Evolutionary conservation across 1,139 yeast genomes (phyloP), one percentile per base, ranked within the genome.

Genomic region (Citeromyces hawaiiensis): DNA sequence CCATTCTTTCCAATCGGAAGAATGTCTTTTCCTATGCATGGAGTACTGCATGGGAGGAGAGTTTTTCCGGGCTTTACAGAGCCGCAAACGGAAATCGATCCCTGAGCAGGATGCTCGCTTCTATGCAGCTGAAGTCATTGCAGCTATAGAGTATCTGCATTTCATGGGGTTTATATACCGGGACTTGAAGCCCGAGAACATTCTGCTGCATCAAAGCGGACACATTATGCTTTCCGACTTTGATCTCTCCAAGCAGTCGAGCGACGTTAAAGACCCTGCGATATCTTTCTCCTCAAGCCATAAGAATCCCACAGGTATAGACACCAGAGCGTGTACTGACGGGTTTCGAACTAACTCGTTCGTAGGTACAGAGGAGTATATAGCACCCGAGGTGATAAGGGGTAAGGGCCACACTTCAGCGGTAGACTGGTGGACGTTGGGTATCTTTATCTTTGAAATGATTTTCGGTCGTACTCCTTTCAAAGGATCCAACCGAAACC

Each of bases 1-100:
- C 55, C 98, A 93, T 59, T 87, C 96, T 0, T 93, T 93, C 63
- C 98, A 93, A 59, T 82, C 94, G 10, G 93, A 85, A 42, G 96
- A 88, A 48, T 78, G 83, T 54, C 62, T 93, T n/a, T 93, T 88
- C 53, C 70, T 93, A 39, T 93, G 98, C 56, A 88, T 93, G 96
- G 99, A 93, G 58, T 93, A 91, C 53, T 93, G 98, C 56, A 87
- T 91, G 93, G 99, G 99, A 16, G 98, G 99, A 38, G 99, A 93
- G 60, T 93, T 93, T 55, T 93, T 93, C 66, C 67, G 98, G 44
- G 98, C 98, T 0, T 63, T 93, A 40, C 98, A 93, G 60, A 87
- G 96, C 0, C 70, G 96, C 45, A 83, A 79, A 45, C 75, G 88
- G 40, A 86, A 87, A 55, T 83, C 94, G 45, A 79, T 93, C 13